Conservation (phyloP, 768 basidiomycete species). For the Pholiota microspora region DNA sequence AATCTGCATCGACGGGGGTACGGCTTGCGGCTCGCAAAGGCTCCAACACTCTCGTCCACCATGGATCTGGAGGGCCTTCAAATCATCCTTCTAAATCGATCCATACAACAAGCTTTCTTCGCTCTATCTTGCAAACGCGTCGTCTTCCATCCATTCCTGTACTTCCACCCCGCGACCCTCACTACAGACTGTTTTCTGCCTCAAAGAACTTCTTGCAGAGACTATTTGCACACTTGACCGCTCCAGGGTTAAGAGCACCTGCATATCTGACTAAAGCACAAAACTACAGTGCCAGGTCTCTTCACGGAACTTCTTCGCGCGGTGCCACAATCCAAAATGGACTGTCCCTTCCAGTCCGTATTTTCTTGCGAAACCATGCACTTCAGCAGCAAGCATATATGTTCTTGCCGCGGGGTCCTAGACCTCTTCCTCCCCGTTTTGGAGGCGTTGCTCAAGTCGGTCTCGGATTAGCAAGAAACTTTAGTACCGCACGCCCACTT, state of each 20-base stretch:
- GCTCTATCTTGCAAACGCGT: slow-evolving; percentile 19
- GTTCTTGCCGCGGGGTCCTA: slow-evolving; percentile 58
- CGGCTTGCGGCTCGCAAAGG: slow-evolving; percentile 40
- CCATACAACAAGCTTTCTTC: slow-evolving; percentile 42
- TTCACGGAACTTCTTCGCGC: slow-evolving; percentile 21
- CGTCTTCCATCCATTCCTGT: slow-evolving; percentile 9
- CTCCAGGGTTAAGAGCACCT: slow-evolving; percentile 47
- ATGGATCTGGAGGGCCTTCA: slow-evolving; percentile 23
- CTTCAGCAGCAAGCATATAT: slow-evolving; percentile 33
- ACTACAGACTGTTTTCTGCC: slow-evolving; percentile 47
- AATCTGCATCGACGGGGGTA: slow-evolving; percentile 43
- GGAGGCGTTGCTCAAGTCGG: slow-evolving; percentile 64
- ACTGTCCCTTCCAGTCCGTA: slow-evolving; percentile 54
- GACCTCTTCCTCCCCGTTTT: slow-evolving; percentile 35
- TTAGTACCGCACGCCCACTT: slow-evolving; percentile 68
- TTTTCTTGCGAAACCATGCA: slow-evolving; percentile 45
- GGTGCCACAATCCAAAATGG: slow-evolving; percentile 47
- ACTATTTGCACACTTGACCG: slow-evolving; percentile 54
- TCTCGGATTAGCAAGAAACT: slow-evolving; percentile 72
- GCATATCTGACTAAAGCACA: slow-evolving; percentile 24
- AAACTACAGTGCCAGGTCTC: slow-evolving; percentile 30
- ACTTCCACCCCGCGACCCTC: slow-evolving; percentile 25
- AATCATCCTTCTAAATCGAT: slow-evolving; percentile 37
- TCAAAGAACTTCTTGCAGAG: slow-evolving; percentile 55
- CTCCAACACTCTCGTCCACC: slow-evolving; percentile 27